Evolutionary conservation across 495 filamentous ascomycete species (phyloP).

Genomic region (Letharia columbiana): DNA sequence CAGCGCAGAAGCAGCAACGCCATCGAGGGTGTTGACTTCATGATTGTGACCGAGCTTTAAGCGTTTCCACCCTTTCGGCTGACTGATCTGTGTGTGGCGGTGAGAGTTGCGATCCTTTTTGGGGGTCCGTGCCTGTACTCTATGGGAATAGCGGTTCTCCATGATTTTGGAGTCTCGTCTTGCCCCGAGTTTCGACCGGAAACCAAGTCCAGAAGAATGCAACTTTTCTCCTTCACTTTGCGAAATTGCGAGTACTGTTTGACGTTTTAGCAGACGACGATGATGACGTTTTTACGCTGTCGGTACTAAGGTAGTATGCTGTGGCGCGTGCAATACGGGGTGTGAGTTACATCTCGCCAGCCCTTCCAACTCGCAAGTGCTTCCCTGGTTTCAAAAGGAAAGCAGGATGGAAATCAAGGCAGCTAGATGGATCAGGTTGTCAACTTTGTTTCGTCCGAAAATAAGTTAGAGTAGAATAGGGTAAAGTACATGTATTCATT

Average conservation of each 20-base stretch:
- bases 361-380: too few species aligned
- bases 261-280: not conserved
- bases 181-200: not conserved
- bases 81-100: not conserved
- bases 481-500: too few species aligned
- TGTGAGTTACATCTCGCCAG: too few species aligned
- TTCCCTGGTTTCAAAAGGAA: not conserved
- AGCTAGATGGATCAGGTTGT: not conserved
- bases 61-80: not conserved
- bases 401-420: not conserved
- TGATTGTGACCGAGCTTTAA: not conserved
- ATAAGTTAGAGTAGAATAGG: too few species aligned
- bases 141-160: not conserved
- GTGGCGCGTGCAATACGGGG: not conserved
- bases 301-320: not conserved
- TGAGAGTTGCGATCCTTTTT: not conserved
- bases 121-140: not conserved
- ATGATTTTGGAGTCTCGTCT: not conserved
- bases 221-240: not conserved
- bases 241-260: not conserved
- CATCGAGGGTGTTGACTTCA: not conserved
- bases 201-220: not conserved
- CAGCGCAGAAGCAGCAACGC: not conserved
- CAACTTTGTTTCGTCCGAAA: too few species aligned
- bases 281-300: not conserved